Evolutionary conservation across 176 grass and related monocot genomes (phyloP).

Genomic region (Carex littledalei): DNA sequence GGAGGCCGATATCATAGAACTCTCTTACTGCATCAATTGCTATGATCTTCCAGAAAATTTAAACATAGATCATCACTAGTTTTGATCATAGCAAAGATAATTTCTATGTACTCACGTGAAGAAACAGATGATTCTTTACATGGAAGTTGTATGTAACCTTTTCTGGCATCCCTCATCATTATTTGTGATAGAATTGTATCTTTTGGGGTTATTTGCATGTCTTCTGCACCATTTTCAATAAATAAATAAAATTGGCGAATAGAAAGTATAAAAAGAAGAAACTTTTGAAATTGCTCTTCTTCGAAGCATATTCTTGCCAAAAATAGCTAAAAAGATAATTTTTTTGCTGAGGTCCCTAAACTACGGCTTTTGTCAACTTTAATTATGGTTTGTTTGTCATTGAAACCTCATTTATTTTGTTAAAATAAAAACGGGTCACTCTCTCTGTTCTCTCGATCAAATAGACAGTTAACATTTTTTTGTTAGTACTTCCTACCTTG

Average conservation of each 20-base stretch:
- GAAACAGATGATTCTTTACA: too few relatives aligned
- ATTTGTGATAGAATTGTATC: background rate
- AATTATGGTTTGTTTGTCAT: background rate
- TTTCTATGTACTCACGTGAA: too few relatives aligned
- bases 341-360: background rate
- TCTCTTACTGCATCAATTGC: constrained; percentile 38
- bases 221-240: background rate
- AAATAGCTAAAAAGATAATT: background rate
- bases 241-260: background rate
- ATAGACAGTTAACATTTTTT: background rate
- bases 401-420: background rate
- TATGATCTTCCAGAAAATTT: constrained; percentile 31
- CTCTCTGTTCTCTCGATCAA: background rate
- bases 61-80: constrained; percentile 4
- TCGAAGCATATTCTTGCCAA: background rate
- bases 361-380: background rate
- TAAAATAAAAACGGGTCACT: background rate
- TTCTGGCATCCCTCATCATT: too few relatives aligned
- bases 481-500: constrained; percentile 14
- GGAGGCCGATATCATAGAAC: constrained; percentile 43
- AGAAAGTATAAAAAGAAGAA: background rate
- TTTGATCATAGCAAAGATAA: too few relatives aligned
- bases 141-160: too few relatives aligned
- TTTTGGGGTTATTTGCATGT: background rate
- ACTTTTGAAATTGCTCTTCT: background rate